A percentile compares a stretch with the other conserved stretches of the same genome.
Conservation (phyloP, 1,284 basidiomycete genomes). For the Calocybe gambosa region DNA sequence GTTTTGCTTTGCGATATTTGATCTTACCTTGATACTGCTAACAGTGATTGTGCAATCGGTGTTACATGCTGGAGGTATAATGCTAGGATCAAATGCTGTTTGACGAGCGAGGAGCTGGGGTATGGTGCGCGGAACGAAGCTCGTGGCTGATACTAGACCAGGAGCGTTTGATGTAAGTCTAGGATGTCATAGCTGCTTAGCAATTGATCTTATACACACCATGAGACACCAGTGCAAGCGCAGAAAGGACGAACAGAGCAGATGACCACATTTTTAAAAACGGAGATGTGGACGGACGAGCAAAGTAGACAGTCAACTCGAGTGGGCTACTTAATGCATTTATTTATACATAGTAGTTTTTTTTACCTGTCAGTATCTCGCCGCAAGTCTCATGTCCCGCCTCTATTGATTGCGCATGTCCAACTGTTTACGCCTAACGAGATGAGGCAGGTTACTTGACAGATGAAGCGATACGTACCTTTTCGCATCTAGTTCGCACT, state of each 20-base stretch:
- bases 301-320: too few relatives aligned
- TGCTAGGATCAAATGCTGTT: constrained; percentile 13
- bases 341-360: too few relatives aligned
- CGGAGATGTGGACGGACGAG: too few relatives aligned
- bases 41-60: constrained; percentile 9
- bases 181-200: neutral
- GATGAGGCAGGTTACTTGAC: too few relatives aligned
- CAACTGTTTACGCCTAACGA: too few relatives aligned
- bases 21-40: constrained; percentile 9
- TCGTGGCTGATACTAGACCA: constrained; percentile 5
- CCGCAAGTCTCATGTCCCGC: too few relatives aligned
- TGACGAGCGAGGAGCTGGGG: constrained; percentile 11
- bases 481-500: too few relatives aligned
- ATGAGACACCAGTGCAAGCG: neutral
- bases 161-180: neutral
- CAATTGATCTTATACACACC: neutral
- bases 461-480: too few relatives aligned
- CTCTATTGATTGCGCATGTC: too few relatives aligned
- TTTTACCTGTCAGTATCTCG: too few relatives aligned
- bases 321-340: too few relatives aligned
- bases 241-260: neutral
- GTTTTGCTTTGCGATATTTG: neutral
- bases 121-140: constrained; percentile 3
- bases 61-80: constrained; percentile 5
- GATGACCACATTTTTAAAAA: neutral